Percentiles rank a stretch among this genome's conserved stretches.
These are phyloP conservation scores for Candolleomyces aberdarensis DNA, from an alignment of 768 basidiomycete species.

Conservation along the genomic window DNA sequence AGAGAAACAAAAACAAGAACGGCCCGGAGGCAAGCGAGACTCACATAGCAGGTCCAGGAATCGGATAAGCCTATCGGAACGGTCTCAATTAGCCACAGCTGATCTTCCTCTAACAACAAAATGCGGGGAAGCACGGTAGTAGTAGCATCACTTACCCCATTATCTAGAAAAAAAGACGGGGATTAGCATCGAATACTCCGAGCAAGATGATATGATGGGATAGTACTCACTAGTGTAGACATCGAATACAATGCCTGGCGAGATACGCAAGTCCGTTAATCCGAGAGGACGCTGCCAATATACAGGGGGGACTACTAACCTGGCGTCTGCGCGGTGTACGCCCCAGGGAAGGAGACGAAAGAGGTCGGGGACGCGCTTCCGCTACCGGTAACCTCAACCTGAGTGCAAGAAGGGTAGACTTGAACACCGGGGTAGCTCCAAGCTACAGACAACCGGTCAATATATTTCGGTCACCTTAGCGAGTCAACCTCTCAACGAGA, in stretches of 20 bases:
- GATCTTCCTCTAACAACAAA: neutral
- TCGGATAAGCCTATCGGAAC: conserved; percentile 29
- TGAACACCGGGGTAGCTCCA: conserved; percentile 38
- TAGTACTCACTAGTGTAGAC: conserved; percentile 26
- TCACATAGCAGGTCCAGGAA: conserved; percentile 41
- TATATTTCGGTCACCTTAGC: neutral
- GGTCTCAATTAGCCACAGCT: neutral
- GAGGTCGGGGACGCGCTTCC: conserved; percentile 40
- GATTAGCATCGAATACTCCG: neutral
- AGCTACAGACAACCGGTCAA: conserved; percentile 14
- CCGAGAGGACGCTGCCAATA: neutral
- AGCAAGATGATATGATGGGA: neutral
- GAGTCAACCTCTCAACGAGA: neutral
- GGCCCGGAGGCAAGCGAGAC: conserved; percentile 7
- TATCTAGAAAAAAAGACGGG: conserved; percentile 1
- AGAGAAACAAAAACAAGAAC: neutral
- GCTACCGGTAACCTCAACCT: conserved; percentile 41
- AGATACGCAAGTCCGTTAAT: neutral
- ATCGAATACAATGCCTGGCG: conserved; percentile 28
- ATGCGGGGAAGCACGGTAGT: neutral
- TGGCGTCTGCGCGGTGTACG: conserved; percentile 31
- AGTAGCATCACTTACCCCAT: conserved; percentile 2
- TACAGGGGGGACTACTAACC: conserved; percentile 1
- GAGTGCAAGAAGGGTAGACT: conserved; percentile 42
- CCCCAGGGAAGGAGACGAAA: conserved; percentile 46